A percentile compares a stretch with the other conserved stretches of the same genome.
These are phyloP conservation scores for Teratosphaeria gauchensis DNA, from an alignment of 2,329 filamentous ascomycete genomes.

Conservation along the genomic window DNA sequence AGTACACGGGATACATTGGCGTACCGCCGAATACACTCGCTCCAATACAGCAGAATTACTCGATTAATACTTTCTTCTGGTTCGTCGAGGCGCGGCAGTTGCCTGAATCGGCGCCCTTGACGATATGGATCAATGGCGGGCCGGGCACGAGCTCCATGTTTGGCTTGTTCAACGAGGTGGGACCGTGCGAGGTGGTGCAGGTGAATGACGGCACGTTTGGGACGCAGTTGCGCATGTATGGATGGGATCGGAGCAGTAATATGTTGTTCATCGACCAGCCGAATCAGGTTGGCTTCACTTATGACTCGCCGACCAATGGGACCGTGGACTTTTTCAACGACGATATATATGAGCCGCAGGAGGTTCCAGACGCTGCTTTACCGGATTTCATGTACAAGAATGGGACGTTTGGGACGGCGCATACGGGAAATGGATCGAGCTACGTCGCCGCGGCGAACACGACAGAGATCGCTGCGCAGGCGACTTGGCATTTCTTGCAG, in stretches of 20 bases:
- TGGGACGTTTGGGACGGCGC: conserved; percentile 54
- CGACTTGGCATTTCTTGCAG: conserved; percentile 58
- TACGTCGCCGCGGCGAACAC: conserved; percentile 23
- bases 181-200: conserved; percentile 27
- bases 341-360: conserved; percentile 28
- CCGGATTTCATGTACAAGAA: conserved; percentile 46
- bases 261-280: conserved; percentile 65
- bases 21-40: conserved; percentile 40
- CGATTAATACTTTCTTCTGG: conserved; percentile 57
- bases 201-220: conserved; percentile 24
- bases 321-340: conserved; percentile 30
- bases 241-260: conserved; percentile 55
- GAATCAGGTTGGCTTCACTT: conserved; percentile 49
- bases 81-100: conserved; percentile 50
- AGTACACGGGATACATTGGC: conserved; percentile 61
- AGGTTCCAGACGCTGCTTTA: conserved; percentile 42
- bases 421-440: conserved; percentile 19
- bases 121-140: conserved; percentile 53
- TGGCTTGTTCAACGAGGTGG: conserved; percentile 45
- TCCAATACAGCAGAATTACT: conserved; percentile 43
- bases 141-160: conserved; percentile 51
- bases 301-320: conserved; percentile 36
- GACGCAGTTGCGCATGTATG: conserved; percentile 34
- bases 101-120: conserved; percentile 44
- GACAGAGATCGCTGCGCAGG: conserved; percentile 28